Base-by-base conservation (phyloP, 176 grass and related monocot species). In the Zoysia japonica region DNA sequence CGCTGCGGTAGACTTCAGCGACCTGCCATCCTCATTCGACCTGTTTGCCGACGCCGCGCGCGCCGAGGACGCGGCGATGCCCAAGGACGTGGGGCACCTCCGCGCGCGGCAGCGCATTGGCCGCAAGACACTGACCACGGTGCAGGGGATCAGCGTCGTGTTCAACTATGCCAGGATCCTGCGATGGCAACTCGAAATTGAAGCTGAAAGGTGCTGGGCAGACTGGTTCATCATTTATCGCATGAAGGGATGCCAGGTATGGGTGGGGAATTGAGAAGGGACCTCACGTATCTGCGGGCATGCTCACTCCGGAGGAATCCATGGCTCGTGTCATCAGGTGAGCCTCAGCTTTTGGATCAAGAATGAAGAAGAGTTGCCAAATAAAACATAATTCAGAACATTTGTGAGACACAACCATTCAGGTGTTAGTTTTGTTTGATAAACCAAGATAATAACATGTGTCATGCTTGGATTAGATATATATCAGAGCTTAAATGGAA, bases 261-360 rank as follows among this genome's bases (percentile, higher is more conserved):
- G 95, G 95, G 65, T 98, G 95, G 95, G 92, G 50, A 92, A 89
- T 44, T 98, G 95, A 75, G 95, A 70, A 98, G 95, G 68, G 91
- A 91, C 78, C 92, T 90, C 64, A 94, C 95, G 3, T 98, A 98
- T 94, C 95, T 88, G 45, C 92, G 87, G 50, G 95, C 92, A 40
- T 98, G 88, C 74, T 98, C 95, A 35, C 95, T 92, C 43, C 95
- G 85, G 65, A 98, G 92, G 86, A 98, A 98, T 19, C 95, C 95
- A 48, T 94, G 87, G 80, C 95, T 98, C 9, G 95, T 87, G 78
- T 98, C 92, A 54, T 98, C 95, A 46, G 95, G 95, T 65, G 91
- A 92, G 65, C 95, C 95, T 90, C 51, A 98, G 80, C 95, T 98
- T 88, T 88, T 66, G 62, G 67, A 85, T 69, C 67, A 84, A 89